Evolutionary conservation across 73 alveolate species (phyloP).

Genomic region (Paramecium sexaurelia): DNA sequence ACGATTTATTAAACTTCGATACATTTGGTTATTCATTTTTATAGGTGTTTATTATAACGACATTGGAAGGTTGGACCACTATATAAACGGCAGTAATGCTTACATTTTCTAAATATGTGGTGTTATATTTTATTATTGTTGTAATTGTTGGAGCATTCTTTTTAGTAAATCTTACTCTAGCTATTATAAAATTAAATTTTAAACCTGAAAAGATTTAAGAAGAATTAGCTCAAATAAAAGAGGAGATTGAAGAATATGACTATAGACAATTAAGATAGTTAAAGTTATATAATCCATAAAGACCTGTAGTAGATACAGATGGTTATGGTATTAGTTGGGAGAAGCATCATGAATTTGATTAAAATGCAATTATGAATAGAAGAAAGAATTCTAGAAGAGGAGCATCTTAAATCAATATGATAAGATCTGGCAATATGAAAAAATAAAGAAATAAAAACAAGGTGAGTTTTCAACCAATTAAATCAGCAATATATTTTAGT

Average conservation of each 20-base stretch:
- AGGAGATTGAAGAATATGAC: constrained; percentile 12
- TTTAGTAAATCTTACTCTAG: constrained; percentile 88
- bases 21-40: constrained; percentile 77
- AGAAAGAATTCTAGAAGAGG: neutral
- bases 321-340: constrained; percentile 6
- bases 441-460: neutral
- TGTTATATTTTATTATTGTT: constrained; percentile 79
- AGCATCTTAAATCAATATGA: neutral
- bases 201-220: constrained; percentile 86
- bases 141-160: constrained; percentile 91
- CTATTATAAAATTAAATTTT: constrained; percentile 91
- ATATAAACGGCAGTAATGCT: constrained; percentile 67
- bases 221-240: constrained; percentile 28
- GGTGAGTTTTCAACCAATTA: constrained; percentile 20
- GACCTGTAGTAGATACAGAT: neutral
- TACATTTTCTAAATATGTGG: constrained; percentile 65
- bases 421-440: neutral
- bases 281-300: neutral
- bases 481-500: constrained; percentile 1
- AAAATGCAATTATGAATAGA: neutral
- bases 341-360: neutral
- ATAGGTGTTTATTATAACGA: constrained; percentile 72
- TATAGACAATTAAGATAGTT: neutral
- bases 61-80: constrained; percentile 87
- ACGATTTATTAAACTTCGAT: constrained; percentile 87